A percentile compares a stretch with the other conserved stretches of the same genome.
Evolutionary conservation across 2,329 filamentous ascomycete genomes (phyloP).

Genomic region (Ceratocystis papillata): DNA sequence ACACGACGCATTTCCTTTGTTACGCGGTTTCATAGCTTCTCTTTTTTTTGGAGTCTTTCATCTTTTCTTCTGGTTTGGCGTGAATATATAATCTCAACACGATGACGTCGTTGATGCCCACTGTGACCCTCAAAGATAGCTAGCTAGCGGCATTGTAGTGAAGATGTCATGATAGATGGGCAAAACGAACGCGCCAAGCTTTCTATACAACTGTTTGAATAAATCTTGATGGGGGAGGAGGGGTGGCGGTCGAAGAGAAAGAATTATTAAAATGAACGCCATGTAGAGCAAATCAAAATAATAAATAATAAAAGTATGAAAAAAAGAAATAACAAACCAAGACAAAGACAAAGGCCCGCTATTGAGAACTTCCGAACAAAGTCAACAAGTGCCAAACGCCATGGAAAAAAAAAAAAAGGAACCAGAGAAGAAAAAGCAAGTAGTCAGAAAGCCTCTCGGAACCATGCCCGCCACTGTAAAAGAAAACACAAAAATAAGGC

Average conservation of each 20-base stretch:
- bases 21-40: background rate
- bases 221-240: too few species aligned
- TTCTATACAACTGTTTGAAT: background rate
- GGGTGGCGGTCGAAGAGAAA: too few species aligned
- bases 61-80: background rate
- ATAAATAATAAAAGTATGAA: constrained; percentile 1
- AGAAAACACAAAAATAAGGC: background rate
- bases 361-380: background rate
- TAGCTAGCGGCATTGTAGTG: background rate
- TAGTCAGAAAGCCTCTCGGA: background rate
- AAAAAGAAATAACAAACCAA: background rate
- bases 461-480: background rate
- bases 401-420: constrained; percentile 9
- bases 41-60: background rate
- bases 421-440: background rate
- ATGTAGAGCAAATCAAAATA: background rate
- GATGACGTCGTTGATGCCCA: constrained; percentile 6
- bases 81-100: constrained; percentile 6
- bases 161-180: too few species aligned
- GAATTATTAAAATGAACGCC: background rate
- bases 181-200: background rate
- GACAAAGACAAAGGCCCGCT: background rate
- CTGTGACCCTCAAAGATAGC: background rate
- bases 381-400: background rate
- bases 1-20: background rate